Percentiles rank a stretch among this genome's conserved stretches.
These are phyloP conservation scores for Straminergon stramineum DNA, from an alignment of 225 moss, liverwort and hornwort genomes.

Conservation along the genomic window DNA sequence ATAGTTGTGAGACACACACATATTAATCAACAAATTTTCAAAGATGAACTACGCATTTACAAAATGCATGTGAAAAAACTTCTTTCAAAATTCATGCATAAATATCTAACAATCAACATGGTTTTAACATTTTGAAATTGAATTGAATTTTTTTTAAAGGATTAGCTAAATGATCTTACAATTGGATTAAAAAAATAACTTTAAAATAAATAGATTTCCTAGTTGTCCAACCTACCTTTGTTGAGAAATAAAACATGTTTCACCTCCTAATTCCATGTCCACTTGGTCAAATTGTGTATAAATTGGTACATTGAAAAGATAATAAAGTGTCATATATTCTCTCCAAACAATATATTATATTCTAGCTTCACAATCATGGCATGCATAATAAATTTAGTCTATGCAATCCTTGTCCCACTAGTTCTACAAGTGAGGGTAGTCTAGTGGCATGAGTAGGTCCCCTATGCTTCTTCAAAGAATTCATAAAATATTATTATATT, in stretches of 20 bases:
- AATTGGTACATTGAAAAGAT: background rate
- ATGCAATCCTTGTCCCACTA: background rate
- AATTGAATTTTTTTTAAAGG: background rate
- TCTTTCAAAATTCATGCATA: background rate
- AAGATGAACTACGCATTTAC: background rate
- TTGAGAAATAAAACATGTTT: background rate
- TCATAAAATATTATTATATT: background rate
- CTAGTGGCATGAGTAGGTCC: rapidly evolving
- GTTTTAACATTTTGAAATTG: background rate
- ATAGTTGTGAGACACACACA: background rate
- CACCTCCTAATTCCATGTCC: background rate
- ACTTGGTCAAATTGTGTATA: too few species aligned
- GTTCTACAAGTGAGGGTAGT: too few species aligned
- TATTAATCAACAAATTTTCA: background rate
- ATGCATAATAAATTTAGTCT: too few species aligned
- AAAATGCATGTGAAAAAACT: background rate
- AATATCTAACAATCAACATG: background rate
- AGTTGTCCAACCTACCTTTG: rapidly evolving
- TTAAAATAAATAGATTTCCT: too few species aligned
- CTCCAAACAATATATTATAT: rapidly evolving
- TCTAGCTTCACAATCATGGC: background rate
- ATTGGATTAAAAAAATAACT: background rate
- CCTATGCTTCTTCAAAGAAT: background rate
- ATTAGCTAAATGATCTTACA: background rate
- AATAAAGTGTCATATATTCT: rapidly evolving